Conservation (phyloP, 345 rosid species). For the Populus tremula region DNA sequence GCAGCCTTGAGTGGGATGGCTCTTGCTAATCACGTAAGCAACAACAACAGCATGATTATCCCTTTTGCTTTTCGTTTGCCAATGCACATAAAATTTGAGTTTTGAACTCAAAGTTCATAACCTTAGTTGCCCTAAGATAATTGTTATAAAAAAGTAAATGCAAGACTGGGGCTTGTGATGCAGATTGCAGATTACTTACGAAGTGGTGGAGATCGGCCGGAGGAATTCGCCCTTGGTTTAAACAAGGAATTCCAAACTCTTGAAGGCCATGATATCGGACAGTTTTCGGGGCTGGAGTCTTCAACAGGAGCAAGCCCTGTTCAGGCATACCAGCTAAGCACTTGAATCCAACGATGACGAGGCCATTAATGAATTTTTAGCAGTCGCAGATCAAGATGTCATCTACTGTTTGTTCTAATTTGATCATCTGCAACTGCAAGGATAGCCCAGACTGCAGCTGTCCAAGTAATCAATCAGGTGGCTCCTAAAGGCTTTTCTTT, state of each 20-base stretch:
- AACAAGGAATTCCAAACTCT: constrained; percentile 51
- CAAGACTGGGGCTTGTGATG: constrained; percentile 2
- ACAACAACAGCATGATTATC: not conserved
- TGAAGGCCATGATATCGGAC: constrained; percentile 74
- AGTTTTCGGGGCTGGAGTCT: constrained; percentile 52
- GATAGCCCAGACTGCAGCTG: not conserved
- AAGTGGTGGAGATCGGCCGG: constrained; percentile 44
- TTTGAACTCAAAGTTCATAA: not conserved
- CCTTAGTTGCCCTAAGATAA: not conserved
- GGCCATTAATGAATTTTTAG: not conserved
- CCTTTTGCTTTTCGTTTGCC: not conserved
- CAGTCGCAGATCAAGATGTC: not conserved
- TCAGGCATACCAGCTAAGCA: constrained; percentile 35
- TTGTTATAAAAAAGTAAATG: not conserved
- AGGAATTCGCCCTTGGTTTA: constrained; percentile 69
- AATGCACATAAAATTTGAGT: not conserved
- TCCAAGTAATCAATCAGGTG: not conserved
- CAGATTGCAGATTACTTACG: constrained; percentile 69
- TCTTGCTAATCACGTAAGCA: constrained; percentile 67
- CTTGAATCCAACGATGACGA: not conserved
- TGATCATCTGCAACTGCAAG: not conserved
- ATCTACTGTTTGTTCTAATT: not conserved
- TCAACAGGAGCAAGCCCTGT: constrained; percentile 21
- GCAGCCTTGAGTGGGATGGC: constrained; percentile 90
- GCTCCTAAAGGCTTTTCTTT: not conserved